phyloP scores from a whole-genome alignment of 805 yeast genomes.

The Wickerhamiella vanderwaltii region DNA sequence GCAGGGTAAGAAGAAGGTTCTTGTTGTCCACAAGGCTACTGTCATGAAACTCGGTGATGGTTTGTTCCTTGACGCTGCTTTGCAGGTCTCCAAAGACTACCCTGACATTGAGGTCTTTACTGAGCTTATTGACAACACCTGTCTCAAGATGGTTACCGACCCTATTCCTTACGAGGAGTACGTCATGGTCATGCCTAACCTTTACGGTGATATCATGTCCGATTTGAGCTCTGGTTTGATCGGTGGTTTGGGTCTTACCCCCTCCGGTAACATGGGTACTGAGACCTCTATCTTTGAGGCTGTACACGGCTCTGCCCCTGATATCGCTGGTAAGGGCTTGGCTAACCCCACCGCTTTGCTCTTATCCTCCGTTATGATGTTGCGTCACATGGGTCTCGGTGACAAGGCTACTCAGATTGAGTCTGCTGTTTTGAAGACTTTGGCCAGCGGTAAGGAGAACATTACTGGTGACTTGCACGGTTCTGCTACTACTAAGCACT shows the following conservation, averaged over 20 bases:
- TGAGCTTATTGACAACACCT: conserved; percentile 92
- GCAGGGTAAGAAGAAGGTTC: conserved; percentile 73
- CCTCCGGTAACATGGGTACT: conserved; percentile 99
- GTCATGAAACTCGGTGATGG: conserved; percentile 98
- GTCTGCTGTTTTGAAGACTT: conserved; percentile 70
- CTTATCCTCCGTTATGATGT: conserved; percentile 96
- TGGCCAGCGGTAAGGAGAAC: conserved; percentile 91
- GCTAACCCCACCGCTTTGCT: conserved; percentile 98
- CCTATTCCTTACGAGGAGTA: conserved; percentile 77
- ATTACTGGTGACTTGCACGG: conserved; percentile 97
- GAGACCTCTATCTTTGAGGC: conserved; percentile 97
- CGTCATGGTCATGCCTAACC: conserved; percentile 98
- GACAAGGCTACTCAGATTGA: conserved; percentile 75
- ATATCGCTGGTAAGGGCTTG: conserved; percentile 95
- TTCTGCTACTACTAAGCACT: conserved; percentile 73
- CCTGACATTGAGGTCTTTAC: conserved; percentile 75
- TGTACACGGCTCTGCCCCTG: conserved; percentile 99
- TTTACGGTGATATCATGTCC: conserved; percentile 98
- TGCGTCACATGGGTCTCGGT: conserved; percentile 91
- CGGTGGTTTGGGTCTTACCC: conserved; percentile 98
- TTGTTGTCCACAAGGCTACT: conserved; percentile 96
- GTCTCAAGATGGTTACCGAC: conserved; percentile 77
- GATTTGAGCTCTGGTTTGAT: conserved; percentile 95
- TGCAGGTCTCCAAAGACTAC: conserved; percentile 79
- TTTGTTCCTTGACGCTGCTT: conserved; percentile 83